Percentiles rank a stretch among this genome's conserved stretches.
phyloP scores from a whole-genome alignment of 805 yeast genomes.

The Groenewaldozyma tartarivorans region DNA sequence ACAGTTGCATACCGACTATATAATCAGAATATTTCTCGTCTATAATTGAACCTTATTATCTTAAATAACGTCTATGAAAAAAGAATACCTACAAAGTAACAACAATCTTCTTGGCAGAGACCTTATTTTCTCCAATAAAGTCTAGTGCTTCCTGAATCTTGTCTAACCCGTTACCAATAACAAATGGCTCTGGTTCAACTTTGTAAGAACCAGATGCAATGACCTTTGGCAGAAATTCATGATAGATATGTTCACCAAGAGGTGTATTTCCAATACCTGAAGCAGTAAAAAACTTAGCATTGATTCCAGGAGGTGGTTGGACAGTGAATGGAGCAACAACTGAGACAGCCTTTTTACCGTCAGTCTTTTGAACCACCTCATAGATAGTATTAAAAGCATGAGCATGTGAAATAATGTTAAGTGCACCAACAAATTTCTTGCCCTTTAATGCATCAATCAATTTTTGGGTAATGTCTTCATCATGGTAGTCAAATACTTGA shows the following conservation, averaged over 20 bases:
- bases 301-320: background rate
- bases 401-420: background rate
- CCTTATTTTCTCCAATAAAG: constrained; percentile 1
- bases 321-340: background rate
- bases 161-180: background rate
- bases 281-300: background rate
- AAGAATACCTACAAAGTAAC: too few relatives aligned
- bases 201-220: background rate
- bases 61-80: too few relatives aligned
- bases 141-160: background rate
- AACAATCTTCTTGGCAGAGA: constrained; percentile 6
- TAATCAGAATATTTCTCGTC: too few relatives aligned
- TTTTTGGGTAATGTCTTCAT: constrained; percentile 35
- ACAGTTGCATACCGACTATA: too few relatives aligned
- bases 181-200: background rate
- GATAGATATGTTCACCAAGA: background rate
- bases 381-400: background rate
- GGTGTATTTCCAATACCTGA: background rate
- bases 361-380: background rate
- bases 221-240: background rate
- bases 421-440: constrained; percentile 10
- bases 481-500: constrained; percentile 35
- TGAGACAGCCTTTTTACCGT: background rate
- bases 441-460: constrained; percentile 29
- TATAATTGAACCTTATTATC: too few relatives aligned